These are phyloP conservation scores for Thielaviopsis euricoi DNA, from an alignment of 2,329 filamentous ascomycete species.

Conservation along the genomic window DNA sequence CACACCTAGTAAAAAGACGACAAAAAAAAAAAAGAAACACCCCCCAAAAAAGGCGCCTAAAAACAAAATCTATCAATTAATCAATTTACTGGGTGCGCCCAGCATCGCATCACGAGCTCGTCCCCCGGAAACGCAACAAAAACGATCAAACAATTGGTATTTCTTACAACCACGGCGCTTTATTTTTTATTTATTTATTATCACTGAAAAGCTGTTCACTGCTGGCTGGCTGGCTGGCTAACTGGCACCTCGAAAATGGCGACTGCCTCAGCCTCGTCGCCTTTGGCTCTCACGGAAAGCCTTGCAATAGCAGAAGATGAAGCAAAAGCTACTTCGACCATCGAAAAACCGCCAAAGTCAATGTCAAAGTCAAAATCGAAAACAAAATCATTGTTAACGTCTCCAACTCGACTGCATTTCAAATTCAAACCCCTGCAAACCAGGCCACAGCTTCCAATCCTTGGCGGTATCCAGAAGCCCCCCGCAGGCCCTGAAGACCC, in stretches of 20 bases:
- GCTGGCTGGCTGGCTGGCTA: not conserved
- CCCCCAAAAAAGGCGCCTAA: not conserved
- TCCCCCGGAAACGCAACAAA: too few relatives aligned
- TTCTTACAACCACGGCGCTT: not conserved
- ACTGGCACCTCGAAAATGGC: not conserved
- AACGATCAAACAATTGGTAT: not conserved
- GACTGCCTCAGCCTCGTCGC: not conserved
- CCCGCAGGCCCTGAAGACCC: not conserved
- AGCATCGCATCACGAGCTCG: not conserved
- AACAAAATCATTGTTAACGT: not conserved
- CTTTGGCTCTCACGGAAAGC: not conserved
- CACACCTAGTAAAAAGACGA: too few relatives aligned
- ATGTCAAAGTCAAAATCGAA: not conserved
- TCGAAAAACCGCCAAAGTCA: too few relatives aligned
- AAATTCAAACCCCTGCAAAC: not conserved
- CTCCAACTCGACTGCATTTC: not conserved
- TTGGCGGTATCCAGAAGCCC: not conserved
- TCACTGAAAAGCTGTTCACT: not conserved
- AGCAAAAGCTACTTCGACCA: too few relatives aligned
- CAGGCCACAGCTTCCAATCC: not conserved
- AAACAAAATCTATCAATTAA: not conserved
- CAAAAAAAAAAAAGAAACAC: too few relatives aligned
- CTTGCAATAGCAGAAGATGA: not conserved
- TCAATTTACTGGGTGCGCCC: not conserved
- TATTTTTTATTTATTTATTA: not conserved